phyloP scores from a whole-genome alignment of 805 yeast genomes.

The Dipodascopsis tothii region DNA sequence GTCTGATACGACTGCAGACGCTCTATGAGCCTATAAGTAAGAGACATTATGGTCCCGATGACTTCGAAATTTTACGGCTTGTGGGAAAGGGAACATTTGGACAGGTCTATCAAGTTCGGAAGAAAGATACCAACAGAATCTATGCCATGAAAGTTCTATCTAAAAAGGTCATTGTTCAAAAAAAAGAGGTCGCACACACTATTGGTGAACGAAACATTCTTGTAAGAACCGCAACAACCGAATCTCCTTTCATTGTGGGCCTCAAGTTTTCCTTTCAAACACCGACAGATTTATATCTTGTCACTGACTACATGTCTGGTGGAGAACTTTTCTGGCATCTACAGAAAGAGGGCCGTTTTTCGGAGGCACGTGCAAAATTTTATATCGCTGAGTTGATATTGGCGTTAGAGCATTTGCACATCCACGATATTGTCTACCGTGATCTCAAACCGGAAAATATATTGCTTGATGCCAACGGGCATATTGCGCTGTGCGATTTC shows the following conservation, averaged over 20 bases:
- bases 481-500: constrained; percentile 93
- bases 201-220: constrained; percentile 93
- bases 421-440: constrained; percentile 90
- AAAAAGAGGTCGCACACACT: constrained; percentile 96
- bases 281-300: constrained; percentile 81
- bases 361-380: constrained; percentile 90
- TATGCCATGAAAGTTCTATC: constrained; percentile 97
- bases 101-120: constrained; percentile 91
- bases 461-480: constrained; percentile 90
- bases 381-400: constrained; percentile 92
- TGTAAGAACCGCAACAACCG: constrained; percentile 83
- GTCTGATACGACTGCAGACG: constrained; percentile 69
- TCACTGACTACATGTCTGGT: constrained; percentile 96
- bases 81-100: constrained; percentile 97
- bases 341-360: constrained; percentile 90
- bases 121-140: constrained; percentile 79
- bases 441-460: constrained; percentile 97
- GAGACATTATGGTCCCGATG: constrained; percentile 84
- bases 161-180: constrained; percentile 89
- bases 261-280: constrained; percentile 95
- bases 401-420: constrained; percentile 90
- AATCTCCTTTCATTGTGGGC: constrained; percentile 90
- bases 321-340: constrained; percentile 96
- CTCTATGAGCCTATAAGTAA: constrained; percentile 62
- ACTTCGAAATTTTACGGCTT: constrained; percentile 82